Conservation (phyloP, 1,139 yeast species). For the Kodamaea suecica region DNA sequence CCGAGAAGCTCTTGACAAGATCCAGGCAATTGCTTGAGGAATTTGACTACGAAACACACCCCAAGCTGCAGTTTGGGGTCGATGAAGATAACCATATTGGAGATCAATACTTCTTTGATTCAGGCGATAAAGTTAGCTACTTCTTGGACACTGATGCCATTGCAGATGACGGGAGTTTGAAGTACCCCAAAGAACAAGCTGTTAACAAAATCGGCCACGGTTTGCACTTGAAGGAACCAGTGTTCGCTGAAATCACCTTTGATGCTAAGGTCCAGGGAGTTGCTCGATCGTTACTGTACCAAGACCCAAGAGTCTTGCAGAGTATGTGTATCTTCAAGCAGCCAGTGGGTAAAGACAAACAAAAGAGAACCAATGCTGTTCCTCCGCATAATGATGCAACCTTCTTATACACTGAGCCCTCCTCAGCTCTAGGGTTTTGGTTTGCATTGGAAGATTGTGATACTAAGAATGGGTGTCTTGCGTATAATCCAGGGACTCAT, state of each 20-base stretch:
- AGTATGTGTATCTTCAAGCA: constrained; percentile 81
- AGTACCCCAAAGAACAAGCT: constrained; percentile 52
- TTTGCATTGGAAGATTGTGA: constrained; percentile 78
- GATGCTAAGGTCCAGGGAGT: constrained; percentile 49
- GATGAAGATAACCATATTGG: constrained; percentile 66
- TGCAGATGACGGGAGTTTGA: constrained; percentile 47
- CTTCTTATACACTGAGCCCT: constrained; percentile 70
- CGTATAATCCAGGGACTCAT: constrained; percentile 75
- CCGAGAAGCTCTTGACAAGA: constrained; percentile 36
- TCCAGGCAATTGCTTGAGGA: constrained; percentile 45
- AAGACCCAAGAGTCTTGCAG: constrained; percentile 71
- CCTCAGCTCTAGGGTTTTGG: constrained; percentile 77
- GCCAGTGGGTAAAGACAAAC: constrained; percentile 33
- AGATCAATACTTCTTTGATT: constrained; percentile 66
- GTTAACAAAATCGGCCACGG: constrained; percentile 83
- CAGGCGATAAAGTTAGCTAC: constrained; percentile 65
- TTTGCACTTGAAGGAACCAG: constrained; percentile 53
- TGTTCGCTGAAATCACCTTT: constrained; percentile 50
- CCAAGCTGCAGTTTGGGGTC: constrained; percentile 69
- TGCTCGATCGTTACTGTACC: constrained; percentile 50
- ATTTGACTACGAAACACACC: constrained; percentile 59
- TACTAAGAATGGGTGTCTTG: constrained; percentile 62
- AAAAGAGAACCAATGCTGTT: constrained; percentile 60
- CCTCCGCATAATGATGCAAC: constrained; percentile 80
- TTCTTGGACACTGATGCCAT: constrained; percentile 76